Evolutionary conservation across 495 filamentous ascomycete species (phyloP).

Genomic region (Ramalina intermedia): DNA sequence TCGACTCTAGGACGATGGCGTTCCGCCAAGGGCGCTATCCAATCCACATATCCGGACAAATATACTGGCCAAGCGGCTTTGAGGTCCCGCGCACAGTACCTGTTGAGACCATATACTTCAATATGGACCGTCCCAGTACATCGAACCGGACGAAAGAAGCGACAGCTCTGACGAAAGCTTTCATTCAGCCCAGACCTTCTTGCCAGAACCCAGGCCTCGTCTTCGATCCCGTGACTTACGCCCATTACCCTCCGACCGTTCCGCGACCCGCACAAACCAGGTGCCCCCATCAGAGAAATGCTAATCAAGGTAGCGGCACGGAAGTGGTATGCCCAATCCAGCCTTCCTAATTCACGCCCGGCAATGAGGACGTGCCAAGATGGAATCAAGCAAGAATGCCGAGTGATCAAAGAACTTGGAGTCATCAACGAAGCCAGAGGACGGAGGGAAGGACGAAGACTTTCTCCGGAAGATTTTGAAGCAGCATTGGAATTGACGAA

Average conservation of each 20-base stretch:
- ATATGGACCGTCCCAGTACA: too few species aligned
- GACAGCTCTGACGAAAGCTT: neutral
- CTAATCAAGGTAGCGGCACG: too few species aligned
- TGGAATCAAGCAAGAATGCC: slow-evolving; percentile 35
- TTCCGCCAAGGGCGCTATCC: too few species aligned
- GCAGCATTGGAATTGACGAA: too few species aligned
- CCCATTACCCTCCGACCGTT: too few species aligned
- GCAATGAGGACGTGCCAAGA: slow-evolving; percentile 25
- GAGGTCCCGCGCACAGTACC: neutral
- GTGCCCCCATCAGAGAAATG: neutral
- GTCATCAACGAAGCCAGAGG: neutral
- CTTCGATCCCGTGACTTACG: too few species aligned
- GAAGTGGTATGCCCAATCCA: too few species aligned
- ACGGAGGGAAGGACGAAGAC: too few species aligned
- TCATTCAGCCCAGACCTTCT: slow-evolving; percentile 2
- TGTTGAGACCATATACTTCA: neutral
- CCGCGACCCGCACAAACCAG: neutral
- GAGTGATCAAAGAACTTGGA: neutral
- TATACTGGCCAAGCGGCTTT: slow-evolving; percentile 7
- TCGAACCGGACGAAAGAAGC: neutral
- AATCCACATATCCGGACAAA: slow-evolving; percentile 7
- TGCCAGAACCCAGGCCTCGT: too few species aligned
- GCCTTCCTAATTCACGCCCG: too few species aligned
- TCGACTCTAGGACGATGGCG: too few species aligned
- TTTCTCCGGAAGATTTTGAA: too few species aligned